These are phyloP conservation scores for Candida schatavii DNA, from an alignment of 805 yeast species.

Conservation along the genomic window DNA sequence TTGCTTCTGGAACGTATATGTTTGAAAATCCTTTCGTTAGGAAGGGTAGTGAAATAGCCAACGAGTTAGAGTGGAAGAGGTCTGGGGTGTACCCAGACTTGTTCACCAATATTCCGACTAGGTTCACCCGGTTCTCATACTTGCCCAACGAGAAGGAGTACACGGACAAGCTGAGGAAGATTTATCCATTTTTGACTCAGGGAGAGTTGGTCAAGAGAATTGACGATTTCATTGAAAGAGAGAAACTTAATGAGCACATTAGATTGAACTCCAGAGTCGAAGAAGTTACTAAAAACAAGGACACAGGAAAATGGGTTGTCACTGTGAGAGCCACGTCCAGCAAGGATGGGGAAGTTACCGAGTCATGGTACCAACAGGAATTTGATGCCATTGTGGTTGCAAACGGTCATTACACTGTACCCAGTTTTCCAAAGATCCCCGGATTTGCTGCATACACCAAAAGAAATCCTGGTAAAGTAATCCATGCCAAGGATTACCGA, in stretches of 20 bases:
- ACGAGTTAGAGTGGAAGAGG: slow-evolving; percentile 33
- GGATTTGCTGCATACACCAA: slow-evolving; percentile 52
- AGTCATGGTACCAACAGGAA: slow-evolving; percentile 42
- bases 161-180: slow-evolving; percentile 18
- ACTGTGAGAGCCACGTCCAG: slow-evolving; percentile 16
- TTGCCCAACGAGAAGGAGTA: slow-evolving; percentile 21
- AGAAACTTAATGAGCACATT: slow-evolving; percentile 28
- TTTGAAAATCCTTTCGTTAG: slow-evolving; percentile 15
- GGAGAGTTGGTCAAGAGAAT: slow-evolving; percentile 30
- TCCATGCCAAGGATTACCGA: slow-evolving; percentile 59
- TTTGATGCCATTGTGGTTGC: slow-evolving; percentile 66
- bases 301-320: slow-evolving; percentile 37
- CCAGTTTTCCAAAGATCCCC: slow-evolving; percentile 52
- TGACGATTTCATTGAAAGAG: slow-evolving; percentile 21
- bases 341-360: slow-evolving; percentile 10
- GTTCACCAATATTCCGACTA: slow-evolving; percentile 41
- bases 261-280: slow-evolving; percentile 42
- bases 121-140: slow-evolving; percentile 38
- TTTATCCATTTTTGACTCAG: slow-evolving; percentile 38
- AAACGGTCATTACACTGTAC: slow-evolving; percentile 62
- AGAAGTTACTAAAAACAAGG: slow-evolving; percentile 23
- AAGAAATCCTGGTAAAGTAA: slow-evolving; percentile 44
- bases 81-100: slow-evolving; percentile 37
- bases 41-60: not conserved
- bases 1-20: slow-evolving; percentile 14